Evolutionary conservation across 129 eudicot species (phyloP).

Genomic region (Oenanthe sinensis): DNA sequence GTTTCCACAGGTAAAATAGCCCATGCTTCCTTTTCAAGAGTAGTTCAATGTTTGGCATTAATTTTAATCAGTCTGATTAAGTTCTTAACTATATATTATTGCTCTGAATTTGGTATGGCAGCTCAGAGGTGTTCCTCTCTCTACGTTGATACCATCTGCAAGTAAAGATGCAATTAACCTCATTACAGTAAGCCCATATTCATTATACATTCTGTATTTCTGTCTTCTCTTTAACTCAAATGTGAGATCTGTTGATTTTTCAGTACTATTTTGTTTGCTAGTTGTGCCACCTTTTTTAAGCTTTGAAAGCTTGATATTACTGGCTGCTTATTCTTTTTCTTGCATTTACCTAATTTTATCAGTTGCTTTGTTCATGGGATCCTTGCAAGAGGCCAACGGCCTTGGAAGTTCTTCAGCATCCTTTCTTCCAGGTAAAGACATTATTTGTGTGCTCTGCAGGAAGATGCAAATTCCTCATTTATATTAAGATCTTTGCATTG

Average conservation of each 20-base stretch:
- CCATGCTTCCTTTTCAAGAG: neutral
- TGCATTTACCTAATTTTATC: neutral
- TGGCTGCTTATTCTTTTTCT: neutral
- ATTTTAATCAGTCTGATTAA: neutral
- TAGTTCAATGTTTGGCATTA: neutral
- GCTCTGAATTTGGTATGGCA: constrained; percentile 22
- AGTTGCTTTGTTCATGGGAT: constrained; percentile 98
- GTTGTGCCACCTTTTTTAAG: neutral
- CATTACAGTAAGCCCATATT: constrained; percentile 40
- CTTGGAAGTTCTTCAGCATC: constrained; percentile 88
- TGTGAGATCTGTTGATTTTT: neutral
- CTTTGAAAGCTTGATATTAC: neutral
- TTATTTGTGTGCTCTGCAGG: neutral
- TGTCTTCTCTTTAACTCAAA: neutral
- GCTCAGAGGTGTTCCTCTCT: constrained; percentile 73
- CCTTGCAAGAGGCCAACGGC: constrained; percentile 96
- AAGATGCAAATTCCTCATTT: neutral
- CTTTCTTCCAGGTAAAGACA: constrained; percentile 75
- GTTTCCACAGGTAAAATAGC: constrained; percentile 70
- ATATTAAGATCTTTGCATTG: neutral
- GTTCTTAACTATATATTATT: neutral
- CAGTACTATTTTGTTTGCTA: neutral
- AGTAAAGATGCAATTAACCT: constrained; percentile 81
- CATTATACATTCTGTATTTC: neutral
- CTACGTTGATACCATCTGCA: constrained; percentile 75